A percentile compares a stretch with the other conserved stretches of the same genome.
Conservation (phyloP, 345 rosid genomes). For the Trapa incisa region DNA sequence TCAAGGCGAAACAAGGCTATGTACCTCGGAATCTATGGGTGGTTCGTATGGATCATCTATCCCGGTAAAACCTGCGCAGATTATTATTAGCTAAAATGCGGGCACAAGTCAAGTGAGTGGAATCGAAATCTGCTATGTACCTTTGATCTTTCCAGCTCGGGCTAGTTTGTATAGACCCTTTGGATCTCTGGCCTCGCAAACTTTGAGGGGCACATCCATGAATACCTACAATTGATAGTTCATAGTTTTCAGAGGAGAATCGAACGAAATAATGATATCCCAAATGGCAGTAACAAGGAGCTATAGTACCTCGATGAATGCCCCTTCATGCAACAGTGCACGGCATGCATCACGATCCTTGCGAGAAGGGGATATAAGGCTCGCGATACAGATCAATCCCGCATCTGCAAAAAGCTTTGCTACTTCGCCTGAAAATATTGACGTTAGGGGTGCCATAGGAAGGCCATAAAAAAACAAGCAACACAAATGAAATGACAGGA, state of each 20-base stretch:
- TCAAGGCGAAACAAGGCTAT: not conserved
- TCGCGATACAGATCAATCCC: conserved; percentile 61
- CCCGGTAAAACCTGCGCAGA: conserved; percentile 44
- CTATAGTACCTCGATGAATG: conserved; percentile 48
- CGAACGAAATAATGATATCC: no score
- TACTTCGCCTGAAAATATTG: conserved; percentile 45
- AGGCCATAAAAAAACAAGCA: not conserved
- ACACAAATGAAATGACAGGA: not conserved
- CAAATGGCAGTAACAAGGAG: not conserved
- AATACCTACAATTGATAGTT: conserved; percentile 30
- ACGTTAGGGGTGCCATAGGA: not conserved
- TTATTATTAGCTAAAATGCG: not conserved
- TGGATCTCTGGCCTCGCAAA: conserved; percentile 74
- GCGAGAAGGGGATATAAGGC: conserved; percentile 70
- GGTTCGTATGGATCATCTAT: conserved; percentile 67
- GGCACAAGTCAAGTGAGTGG: not conserved
- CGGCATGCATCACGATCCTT: conserved; percentile 56
- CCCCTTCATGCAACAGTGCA: conserved; percentile 54
- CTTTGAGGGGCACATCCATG: conserved; percentile 55
- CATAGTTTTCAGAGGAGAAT: no score
- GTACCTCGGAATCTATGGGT: conserved; percentile 47
- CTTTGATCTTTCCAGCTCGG: conserved; percentile 75
- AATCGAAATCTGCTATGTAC: conserved; percentile 11
- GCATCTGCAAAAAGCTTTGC: conserved; percentile 78
- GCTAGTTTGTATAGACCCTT: conserved; percentile 81